Base-by-base conservation (phyloP, 2,329 filamentous ascomycete genomes). In the Aspergillus ruber region DNA sequence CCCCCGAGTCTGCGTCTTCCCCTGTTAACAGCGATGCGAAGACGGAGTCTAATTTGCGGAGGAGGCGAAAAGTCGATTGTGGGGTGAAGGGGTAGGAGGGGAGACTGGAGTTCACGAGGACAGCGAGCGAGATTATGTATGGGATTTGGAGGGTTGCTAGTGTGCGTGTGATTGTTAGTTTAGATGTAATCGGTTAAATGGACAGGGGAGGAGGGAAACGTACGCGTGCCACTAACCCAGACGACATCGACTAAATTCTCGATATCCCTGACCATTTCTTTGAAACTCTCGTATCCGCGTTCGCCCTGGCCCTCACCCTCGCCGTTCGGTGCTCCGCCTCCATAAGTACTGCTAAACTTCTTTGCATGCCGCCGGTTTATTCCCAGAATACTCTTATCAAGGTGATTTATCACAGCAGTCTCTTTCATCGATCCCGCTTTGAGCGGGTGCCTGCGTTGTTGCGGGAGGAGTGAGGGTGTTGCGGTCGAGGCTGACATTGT, bases 221-320 rank as follows among this genome's bases (percentile, higher is more conserved):
- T 75, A 90, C 89, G 89, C 18, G 90, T 95, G 8, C 86, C 88
- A 25, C 84, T 88, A 18, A 88, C 79, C 91, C 91, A 97, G 4
- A 95, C 70, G 6, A 94, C 79, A 65, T 94, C 85, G 13, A 95
- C 71, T 10, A 95, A 64, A 5, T 77, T 76, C 47, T 90, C 86
- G 1, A 95, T 67, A 60, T 95, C 89, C 48, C 74, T 79, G 46
- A 82, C 88, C 4, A 89, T 79, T 60, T 90, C 84, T 43, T 73
- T 75, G 64, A 91, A 86, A 44, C 69, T 80, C 46, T 74, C 71
- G 53, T 84, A 85, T 1, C 79, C 80, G 29, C 68, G 64, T 4
- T 70, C 70, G 9, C 9, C 25, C 25, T 27, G 25, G 9, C 25
- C 36, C 32, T 35, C 32, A 35, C 32, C 32, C 32, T 3, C 58